phyloP scores from a whole-genome alignment of 2,329 filamentous ascomycete species.

The Scytalidium lignicola region DNA sequence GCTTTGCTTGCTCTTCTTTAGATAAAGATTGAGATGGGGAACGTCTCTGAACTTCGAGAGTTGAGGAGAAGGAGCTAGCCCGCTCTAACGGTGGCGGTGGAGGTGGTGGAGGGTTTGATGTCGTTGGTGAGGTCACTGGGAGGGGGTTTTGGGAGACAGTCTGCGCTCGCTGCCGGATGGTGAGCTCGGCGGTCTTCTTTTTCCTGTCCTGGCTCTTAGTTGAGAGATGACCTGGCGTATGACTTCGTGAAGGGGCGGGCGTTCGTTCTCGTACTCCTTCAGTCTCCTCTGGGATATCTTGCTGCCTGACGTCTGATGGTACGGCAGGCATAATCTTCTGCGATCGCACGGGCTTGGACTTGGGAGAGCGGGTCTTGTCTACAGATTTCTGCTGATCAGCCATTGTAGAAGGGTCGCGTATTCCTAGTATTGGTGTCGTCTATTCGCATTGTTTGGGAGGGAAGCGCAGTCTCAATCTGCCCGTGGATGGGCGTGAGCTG shows the following conservation, averaged over 20 bases:
- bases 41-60: conserved; percentile 3
- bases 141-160: conserved; percentile 24
- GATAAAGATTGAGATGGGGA: conserved; percentile 13
- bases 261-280: conserved; percentile 30
- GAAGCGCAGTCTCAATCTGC: not conserved
- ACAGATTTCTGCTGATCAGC: conserved; percentile 24
- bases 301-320: conserved; percentile 28
- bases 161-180: conserved; percentile 28
- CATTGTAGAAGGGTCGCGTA: conserved; percentile 23
- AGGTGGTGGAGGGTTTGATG: conserved; percentile 13
- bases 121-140: conserved; percentile 11
- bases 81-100: conserved; percentile 3
- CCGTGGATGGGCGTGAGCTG: not conserved
- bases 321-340: conserved; percentile 45
- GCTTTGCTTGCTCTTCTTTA: conserved; percentile 6
- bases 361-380: conserved; percentile 27
- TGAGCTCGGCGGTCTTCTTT: conserved; percentile 24
- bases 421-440: conserved; percentile 12
- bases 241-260: conserved; percentile 43
- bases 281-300: conserved; percentile 31
- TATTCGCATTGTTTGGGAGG: conserved; percentile 21
- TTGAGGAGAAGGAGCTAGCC: conserved; percentile 12
- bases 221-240: conserved; percentile 57
- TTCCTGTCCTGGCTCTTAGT: conserved; percentile 44
- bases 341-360: conserved; percentile 40